These are phyloP conservation scores for Furcasterigmium sp. DNA, from an alignment of 2,329 filamentous ascomycete species.

Conservation along the genomic window DNA sequence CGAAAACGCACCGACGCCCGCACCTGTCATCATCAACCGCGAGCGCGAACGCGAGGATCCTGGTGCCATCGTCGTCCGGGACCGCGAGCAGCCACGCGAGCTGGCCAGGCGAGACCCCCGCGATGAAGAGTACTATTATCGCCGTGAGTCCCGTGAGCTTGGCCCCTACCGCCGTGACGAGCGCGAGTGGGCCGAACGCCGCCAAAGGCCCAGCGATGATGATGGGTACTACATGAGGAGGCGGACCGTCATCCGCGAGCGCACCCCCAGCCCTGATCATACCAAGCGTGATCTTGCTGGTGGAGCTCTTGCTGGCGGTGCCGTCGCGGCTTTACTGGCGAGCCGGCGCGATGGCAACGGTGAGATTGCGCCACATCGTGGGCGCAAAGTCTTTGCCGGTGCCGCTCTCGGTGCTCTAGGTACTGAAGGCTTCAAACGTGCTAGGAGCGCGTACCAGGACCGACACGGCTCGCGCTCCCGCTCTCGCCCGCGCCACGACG, in stretches of 20 bases:
- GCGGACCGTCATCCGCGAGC: constrained; percentile 41
- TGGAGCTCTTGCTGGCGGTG: constrained; percentile 60
- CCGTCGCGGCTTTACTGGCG: constrained; percentile 52
- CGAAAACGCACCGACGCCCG: constrained; percentile 48
- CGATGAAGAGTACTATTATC: constrained; percentile 49
- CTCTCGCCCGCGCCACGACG: constrained; percentile 12
- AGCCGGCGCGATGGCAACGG: constrained; percentile 48
- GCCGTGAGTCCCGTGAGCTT: constrained; percentile 37
- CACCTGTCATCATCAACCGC: constrained; percentile 39
- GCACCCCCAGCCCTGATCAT: constrained; percentile 44
- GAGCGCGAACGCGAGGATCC: constrained; percentile 35
- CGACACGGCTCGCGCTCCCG: constrained; percentile 33
- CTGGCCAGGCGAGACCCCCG: constrained; percentile 28
- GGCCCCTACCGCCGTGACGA: constrained; percentile 22
- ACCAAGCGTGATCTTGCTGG: constrained; percentile 57
- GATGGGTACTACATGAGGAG: constrained; percentile 30
- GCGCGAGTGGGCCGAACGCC: constrained; percentile 16
- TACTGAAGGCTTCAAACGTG: constrained; percentile 54
- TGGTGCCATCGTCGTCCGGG: constrained; percentile 36
- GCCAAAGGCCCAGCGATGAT: constrained; percentile 14
- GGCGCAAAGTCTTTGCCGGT: constrained; percentile 55
- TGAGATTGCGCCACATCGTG: constrained; percentile 44
- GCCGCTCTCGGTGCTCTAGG: constrained; percentile 59
- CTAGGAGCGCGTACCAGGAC: constrained; percentile 56
- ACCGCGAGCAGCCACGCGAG: constrained; percentile 33